These are phyloP conservation scores for Kwoniella shandongensis DNA, from an alignment of 768 basidiomycete genomes.

Conservation along the genomic window DNA sequence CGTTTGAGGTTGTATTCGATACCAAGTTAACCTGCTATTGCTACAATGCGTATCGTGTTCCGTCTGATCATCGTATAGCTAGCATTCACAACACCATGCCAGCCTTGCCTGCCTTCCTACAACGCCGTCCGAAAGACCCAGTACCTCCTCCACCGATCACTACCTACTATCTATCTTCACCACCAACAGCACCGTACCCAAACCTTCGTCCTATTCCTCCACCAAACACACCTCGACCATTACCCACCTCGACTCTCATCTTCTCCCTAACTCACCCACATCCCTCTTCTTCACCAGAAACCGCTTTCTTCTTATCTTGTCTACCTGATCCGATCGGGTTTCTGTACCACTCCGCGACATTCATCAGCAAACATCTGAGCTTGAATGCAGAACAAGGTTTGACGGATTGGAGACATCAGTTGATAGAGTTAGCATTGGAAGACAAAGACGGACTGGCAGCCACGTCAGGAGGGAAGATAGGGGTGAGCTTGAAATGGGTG, in stretches of 20 bases:
- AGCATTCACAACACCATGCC: conserved; percentile 24
- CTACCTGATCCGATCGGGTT: conserved; percentile 43
- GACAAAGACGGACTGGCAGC: conserved; percentile 39
- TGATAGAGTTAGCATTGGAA: conserved; percentile 30
- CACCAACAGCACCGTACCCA: not conserved
- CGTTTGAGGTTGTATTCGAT: no score
- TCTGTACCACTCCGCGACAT: conserved; percentile 25
- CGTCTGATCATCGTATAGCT: no score
- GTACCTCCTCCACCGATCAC: conserved; percentile 6
- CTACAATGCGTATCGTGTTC: no score
- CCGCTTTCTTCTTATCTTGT: conserved; percentile 36
- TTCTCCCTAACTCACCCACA: conserved; percentile 27
- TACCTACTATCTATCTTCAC: conserved; percentile 24
- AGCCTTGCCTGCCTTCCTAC: conserved; percentile 12
- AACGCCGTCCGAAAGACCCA: conserved; percentile 3
- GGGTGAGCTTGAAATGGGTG: conserved; percentile 36
- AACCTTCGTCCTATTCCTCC: conserved; percentile 16
- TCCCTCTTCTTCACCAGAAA: conserved; percentile 6
- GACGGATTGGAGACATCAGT: conserved; percentile 32
- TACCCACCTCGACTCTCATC: conserved; percentile 14
- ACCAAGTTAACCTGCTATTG: no score
- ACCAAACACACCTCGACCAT: conserved; percentile 2
- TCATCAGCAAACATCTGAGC: conserved; percentile 25
- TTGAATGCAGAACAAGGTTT: not conserved
- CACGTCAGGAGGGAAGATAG: conserved; percentile 33